phyloP scores from a whole-genome alignment of 768 basidiomycete genomes.

The Rhodotorula paludigena region DNA sequence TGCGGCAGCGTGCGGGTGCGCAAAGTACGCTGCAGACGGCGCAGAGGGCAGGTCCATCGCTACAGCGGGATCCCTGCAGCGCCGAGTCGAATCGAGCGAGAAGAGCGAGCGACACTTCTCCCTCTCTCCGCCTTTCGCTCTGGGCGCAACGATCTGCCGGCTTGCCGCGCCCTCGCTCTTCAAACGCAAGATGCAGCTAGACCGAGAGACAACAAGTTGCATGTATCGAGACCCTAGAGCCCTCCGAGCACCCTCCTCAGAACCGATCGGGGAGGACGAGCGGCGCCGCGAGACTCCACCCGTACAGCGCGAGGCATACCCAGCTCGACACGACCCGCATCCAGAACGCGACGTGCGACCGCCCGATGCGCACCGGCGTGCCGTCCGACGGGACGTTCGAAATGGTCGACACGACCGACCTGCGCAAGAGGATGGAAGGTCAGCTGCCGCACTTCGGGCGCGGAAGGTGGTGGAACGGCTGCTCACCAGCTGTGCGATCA shows the following conservation, averaged over 20 bases:
- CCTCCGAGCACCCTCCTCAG: neutral
- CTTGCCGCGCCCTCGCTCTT: no score
- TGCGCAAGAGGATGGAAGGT: constrained; percentile 10
- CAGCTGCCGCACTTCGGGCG: neutral
- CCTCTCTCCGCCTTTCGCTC: no score
- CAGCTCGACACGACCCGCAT: constrained; percentile 95
- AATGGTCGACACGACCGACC: constrained; percentile 46
- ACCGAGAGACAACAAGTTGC: no score
- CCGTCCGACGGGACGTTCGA: constrained; percentile 12
- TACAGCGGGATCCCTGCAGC: no score
- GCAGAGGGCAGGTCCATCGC: constrained; percentile 10
- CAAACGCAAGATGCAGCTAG: no score
- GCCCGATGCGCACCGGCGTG: constrained; percentile 71
- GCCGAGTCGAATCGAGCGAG: no score
- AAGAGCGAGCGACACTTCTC: no score
- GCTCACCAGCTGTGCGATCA: neutral
- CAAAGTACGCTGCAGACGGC: constrained; percentile 3
- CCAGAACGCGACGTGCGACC: constrained; percentile 98
- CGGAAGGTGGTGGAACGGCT: neutral
- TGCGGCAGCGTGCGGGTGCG: neutral
- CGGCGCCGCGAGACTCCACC: constrained; percentile 83
- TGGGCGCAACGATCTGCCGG: no score
- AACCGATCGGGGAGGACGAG: constrained; percentile 85
- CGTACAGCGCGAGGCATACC: constrained; percentile 76
- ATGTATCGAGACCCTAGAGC: no score